Conservation (phyloP, 2,329 filamentous ascomycete genomes). For the Pseudomassariella vexata region DNA sequence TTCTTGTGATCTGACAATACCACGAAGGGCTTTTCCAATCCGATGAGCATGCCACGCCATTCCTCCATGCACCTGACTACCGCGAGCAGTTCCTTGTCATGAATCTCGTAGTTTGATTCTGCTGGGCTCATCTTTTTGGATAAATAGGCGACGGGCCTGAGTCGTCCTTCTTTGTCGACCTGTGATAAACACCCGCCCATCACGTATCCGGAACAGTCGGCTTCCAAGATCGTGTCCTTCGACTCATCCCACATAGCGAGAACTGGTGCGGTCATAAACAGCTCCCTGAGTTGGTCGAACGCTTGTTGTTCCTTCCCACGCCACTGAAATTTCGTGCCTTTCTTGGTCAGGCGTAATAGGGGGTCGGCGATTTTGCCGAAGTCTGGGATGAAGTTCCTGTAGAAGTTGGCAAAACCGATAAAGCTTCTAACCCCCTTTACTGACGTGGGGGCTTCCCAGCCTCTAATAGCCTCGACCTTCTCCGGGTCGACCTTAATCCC, state of each 20-base stretch:
- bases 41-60: not conserved
- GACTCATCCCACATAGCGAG: not conserved
- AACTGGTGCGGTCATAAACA: not conserved
- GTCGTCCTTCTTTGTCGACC: too few species aligned
- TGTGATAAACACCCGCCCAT: too few species aligned
- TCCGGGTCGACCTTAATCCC: slow-evolving; percentile 19
- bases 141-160: too few species aligned
- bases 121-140: not conserved
- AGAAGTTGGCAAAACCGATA: slow-evolving; percentile 27
- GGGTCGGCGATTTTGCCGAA: slow-evolving; percentile 12
- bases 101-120: not conserved
- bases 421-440: slow-evolving; percentile 18
- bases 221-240: not conserved
- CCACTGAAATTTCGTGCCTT: not conserved
- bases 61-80: not conserved
- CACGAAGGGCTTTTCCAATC: not conserved
- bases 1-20: not conserved
- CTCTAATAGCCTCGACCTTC: slow-evolving; percentile 16
- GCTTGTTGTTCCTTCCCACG: too few species aligned
- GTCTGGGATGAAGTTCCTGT: slow-evolving; percentile 20
- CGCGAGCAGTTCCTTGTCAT: not conserved
- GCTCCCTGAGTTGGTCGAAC: not conserved
- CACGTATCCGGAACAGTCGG: not conserved
- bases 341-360: slow-evolving; percentile 11
- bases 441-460: slow-evolving; percentile 15